A percentile compares a stretch with the other conserved stretches of the same genome.
phyloP scores from a whole-genome alignment of 1,284 basidiomycete genomes.

The Rhodotorula sp. region DNA sequence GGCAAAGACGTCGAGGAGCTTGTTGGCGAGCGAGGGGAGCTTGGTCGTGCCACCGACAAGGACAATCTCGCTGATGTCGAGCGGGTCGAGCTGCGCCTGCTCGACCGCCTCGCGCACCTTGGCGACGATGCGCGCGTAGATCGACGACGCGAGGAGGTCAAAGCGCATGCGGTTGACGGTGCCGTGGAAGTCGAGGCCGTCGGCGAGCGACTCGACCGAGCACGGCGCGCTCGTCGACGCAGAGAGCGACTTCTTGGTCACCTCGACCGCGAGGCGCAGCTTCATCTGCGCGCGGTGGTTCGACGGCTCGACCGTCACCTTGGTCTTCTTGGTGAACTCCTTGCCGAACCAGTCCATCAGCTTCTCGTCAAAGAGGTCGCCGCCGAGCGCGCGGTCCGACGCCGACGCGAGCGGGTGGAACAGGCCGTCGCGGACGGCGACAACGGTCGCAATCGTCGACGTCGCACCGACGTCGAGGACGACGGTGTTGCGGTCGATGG shows the following conservation, averaged over 20 bases:
- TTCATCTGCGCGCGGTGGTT: constrained; percentile 89
- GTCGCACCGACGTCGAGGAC: constrained; percentile 63
- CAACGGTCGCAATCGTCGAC: constrained; percentile 57
- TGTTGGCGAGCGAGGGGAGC: constrained; percentile 79
- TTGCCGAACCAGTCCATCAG: constrained; percentile 90
- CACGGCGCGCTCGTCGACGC: constrained; percentile 87
- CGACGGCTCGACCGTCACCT: constrained; percentile 64
- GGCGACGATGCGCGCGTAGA: constrained; percentile 70
- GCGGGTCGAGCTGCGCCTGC: constrained; percentile 67
- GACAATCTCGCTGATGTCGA: constrained; percentile 82
- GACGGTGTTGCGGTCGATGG: constrained; percentile 58
- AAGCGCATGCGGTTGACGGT: constrained; percentile 93
- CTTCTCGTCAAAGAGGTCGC: constrained; percentile 66
- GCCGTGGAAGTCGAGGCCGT: constrained; percentile 87
- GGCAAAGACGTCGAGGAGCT: constrained; percentile 68
- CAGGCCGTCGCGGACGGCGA: constrained; percentile 58
- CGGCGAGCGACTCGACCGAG: constrained; percentile 88
- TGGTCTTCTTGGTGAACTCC: constrained; percentile 97
- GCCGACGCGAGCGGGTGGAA: constrained; percentile 58
- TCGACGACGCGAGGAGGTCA: constrained; percentile 75
- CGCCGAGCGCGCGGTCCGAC: constrained; percentile 57
- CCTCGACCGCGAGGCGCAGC: constrained; percentile 86
- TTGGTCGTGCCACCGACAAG: constrained; percentile 86
- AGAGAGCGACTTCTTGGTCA: constrained; percentile 89
- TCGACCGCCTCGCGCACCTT: constrained; percentile 66